phyloP scores from a whole-genome alignment of 2,329 filamentous ascomycete species.

The Ceratocystis smalleyi region DNA sequence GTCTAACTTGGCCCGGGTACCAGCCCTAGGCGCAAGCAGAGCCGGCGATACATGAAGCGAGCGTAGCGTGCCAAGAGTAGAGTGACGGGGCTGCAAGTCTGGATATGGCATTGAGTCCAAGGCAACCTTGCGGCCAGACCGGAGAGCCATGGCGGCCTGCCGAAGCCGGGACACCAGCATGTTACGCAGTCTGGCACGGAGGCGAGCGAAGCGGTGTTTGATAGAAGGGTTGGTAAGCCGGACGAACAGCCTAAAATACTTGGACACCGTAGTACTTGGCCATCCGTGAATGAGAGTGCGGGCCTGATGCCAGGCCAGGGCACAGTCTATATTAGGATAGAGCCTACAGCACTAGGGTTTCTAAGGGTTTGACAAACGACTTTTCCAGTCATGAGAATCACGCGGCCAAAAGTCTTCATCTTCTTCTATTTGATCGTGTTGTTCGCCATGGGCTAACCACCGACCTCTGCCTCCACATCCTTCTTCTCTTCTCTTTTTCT shows the following conservation, averaged over 20 bases:
- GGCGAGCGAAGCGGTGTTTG: neutral
- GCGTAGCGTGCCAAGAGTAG: neutral
- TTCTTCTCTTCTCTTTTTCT: neutral
- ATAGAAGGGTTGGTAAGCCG: neutral
- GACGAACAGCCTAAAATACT: neutral
- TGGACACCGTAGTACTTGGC: too few species aligned
- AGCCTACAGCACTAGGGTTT: too few species aligned
- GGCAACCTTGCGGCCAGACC: neutral
- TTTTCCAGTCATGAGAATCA: too few species aligned
- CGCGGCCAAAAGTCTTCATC: neutral
- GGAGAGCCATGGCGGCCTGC: neutral
- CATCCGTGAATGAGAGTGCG: too few species aligned
- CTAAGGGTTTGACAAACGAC: too few species aligned
- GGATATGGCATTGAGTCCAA: neutral
- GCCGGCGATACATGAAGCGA: neutral
- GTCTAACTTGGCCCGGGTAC: neutral
- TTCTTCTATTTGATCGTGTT: too few species aligned
- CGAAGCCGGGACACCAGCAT: neutral
- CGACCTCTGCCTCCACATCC: neutral
- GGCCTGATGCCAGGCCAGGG: too few species aligned
- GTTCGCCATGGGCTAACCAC: neutral
- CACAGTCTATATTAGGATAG: too few species aligned
- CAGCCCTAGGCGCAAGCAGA: neutral
- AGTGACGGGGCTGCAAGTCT: neutral
- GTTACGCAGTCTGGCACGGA: too few species aligned